phyloP scores from a whole-genome alignment of 352 stramenopile species.

The Phytophthora gonapodyides region DNA sequence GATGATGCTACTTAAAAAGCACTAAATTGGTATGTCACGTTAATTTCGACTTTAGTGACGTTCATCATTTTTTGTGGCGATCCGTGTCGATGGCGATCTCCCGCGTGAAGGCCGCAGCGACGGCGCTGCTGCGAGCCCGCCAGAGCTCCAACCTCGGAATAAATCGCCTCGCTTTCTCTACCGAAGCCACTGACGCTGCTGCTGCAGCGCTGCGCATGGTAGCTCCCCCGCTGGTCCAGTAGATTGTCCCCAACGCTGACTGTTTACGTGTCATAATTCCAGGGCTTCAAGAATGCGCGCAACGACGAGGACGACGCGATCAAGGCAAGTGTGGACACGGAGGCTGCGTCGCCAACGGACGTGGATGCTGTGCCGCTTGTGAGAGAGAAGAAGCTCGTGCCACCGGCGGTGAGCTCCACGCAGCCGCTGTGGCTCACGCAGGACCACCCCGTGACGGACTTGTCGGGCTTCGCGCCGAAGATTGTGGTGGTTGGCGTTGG shows the following conservation, averaged over 20 bases:
- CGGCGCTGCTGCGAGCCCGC: conserved; percentile 39
- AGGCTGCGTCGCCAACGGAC: conserved; percentile 7
- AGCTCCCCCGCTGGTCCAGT: not conserved
- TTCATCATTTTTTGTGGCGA: conserved; percentile 25
- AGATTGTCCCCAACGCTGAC: conserved; percentile 1
- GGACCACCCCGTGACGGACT: conserved; percentile 58
- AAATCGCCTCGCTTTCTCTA: conserved; percentile 50
- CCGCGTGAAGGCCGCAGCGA: conserved; percentile 40
- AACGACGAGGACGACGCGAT: conserved; percentile 39
- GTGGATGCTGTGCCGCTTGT: conserved; percentile 10
- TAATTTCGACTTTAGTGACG: no score
- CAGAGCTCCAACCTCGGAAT: conserved; percentile 13
- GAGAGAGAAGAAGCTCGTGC: conserved; percentile 42
- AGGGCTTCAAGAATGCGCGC: conserved; percentile 64
- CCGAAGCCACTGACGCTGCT: conserved; percentile 70
- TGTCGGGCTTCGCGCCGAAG: conserved; percentile 81
- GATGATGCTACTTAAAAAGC: no score
- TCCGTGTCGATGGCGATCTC: conserved; percentile 42
- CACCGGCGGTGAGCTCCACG: conserved; percentile 52
- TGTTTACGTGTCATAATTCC: conserved; percentile 27
- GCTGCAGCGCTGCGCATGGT: conserved; percentile 77
- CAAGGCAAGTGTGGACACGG: conserved; percentile 4
- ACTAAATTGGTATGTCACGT: no score
- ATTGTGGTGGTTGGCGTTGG: conserved; percentile 90
- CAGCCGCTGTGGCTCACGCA: conserved; percentile 81